Evolutionary conservation across 768 basidiomycete species (phyloP).

Genomic region (Tricholoma sp.): DNA sequence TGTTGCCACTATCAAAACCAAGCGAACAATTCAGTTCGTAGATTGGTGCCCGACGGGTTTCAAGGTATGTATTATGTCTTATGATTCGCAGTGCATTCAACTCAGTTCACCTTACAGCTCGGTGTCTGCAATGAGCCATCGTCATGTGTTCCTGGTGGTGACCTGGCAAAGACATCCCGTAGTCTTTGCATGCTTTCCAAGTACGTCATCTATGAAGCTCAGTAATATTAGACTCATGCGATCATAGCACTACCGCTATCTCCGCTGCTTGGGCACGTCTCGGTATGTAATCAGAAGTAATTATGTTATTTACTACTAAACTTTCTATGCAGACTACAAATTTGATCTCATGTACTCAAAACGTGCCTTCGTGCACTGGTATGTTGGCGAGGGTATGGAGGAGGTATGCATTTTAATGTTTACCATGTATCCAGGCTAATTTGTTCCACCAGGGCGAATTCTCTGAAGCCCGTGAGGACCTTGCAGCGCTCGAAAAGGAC

Average conservation of each 20-base stretch:
- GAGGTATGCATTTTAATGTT: conserved; percentile 44
- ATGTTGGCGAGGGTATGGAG: conserved; percentile 99
- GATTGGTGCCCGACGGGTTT: conserved; percentile 99
- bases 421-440: not conserved
- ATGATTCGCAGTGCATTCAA: not conserved
- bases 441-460: conserved; percentile 72
- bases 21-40: conserved; percentile 96
- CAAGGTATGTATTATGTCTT: conserved; percentile 47
- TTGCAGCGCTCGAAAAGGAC: conserved; percentile 95
- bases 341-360: conserved; percentile 98
- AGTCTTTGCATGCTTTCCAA: conserved; percentile 98
- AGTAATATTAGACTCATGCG: not conserved
- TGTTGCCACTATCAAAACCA: conserved; percentile 92
- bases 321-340: conserved; percentile 68
- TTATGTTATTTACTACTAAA: conserved; percentile 8
- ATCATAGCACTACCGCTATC: conserved; percentile 78
- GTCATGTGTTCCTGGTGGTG: conserved; percentile 87
- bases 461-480: conserved; percentile 96
- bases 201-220: conserved; percentile 28
- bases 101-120: conserved; percentile 45
- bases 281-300: conserved; percentile 31
- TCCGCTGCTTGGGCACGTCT: conserved; percentile 92
- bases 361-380: conserved; percentile 90
- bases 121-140: conserved; percentile 98
- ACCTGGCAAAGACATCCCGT: conserved; percentile 89